A percentile compares a stretch with the other conserved stretches of the same genome.
phyloP scores from a whole-genome alignment of 2,329 filamentous ascomycete genomes.

The Hypomyces rosellus region DNA sequence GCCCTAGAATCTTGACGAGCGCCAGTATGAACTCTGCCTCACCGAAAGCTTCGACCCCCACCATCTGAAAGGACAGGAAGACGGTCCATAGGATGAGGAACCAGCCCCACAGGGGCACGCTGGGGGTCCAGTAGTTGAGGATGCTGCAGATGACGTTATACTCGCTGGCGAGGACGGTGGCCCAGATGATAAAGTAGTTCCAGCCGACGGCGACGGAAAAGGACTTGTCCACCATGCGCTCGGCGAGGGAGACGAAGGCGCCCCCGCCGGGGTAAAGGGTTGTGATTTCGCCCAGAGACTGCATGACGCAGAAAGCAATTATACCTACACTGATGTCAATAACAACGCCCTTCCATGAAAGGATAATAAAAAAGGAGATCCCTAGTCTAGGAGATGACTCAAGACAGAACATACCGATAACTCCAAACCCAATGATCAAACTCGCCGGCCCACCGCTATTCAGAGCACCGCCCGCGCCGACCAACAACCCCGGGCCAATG shows the following conservation, averaged over 20 bases:
- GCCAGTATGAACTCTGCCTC: conserved; percentile 78
- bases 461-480: conserved; percentile 65
- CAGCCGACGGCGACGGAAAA: conserved; percentile 64
- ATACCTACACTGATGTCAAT: conserved; percentile 32
- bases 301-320: conserved; percentile 62
- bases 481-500: conserved; percentile 64
- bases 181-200: conserved; percentile 67
- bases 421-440: conserved; percentile 64
- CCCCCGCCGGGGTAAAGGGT: conserved; percentile 67
- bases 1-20: conserved; percentile 61
- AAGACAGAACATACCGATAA: conserved; percentile 44
- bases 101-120: conserved; percentile 57
- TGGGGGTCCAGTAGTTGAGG: conserved; percentile 58
- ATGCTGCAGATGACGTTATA: conserved; percentile 65
- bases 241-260: conserved; percentile 63
- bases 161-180: conserved; percentile 60
- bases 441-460: conserved; percentile 64
- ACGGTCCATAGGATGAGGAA: conserved; percentile 71
- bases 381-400: too few species aligned
- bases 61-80: conserved; percentile 61
- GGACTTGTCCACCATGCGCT: conserved; percentile 64
- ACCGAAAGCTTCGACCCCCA: conserved; percentile 68
- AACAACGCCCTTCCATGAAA: not conserved
- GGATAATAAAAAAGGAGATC: not conserved
- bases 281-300: conserved; percentile 67